Conservation (phyloP, 2,329 filamentous ascomycete genomes). For the Botrytis tulipae region DNA sequence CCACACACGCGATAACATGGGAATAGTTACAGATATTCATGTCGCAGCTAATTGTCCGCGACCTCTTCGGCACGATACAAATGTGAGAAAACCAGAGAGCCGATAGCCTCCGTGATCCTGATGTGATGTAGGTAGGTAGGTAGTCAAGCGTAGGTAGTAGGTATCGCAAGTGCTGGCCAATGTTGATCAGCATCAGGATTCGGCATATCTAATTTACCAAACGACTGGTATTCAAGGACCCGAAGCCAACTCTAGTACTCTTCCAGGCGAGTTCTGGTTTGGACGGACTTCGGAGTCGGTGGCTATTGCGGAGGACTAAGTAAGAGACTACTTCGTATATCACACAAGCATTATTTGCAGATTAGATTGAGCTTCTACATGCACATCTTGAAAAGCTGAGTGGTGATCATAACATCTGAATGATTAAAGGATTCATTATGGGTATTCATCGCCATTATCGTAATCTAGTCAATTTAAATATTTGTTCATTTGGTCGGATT, state of each 20-base stretch:
- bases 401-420: conserved; percentile 3
- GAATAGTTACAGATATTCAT: background rate
- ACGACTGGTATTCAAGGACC: conserved; percentile 9
- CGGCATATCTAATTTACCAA: conserved; percentile 15
- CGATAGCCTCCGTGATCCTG: background rate
- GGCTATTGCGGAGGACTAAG: background rate
- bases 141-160: background rate
- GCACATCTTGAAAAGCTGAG: background rate
- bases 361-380: background rate
- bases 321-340: background rate
- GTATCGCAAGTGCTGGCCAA: background rate
- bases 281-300: background rate
- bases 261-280: background rate
- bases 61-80: background rate
- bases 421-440: conserved; percentile 1
- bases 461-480: background rate
- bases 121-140: background rate
- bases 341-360: background rate
- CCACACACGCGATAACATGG: background rate
- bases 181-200: background rate
- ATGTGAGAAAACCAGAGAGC: background rate
- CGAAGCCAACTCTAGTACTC: background rate
- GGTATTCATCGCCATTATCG: background rate
- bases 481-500: background rate
- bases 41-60: background rate